Evolutionary conservation across 257 asterid genomes (phyloP), one percentile per base, ranked within the genome.

Genomic region (Fraxinus excelsior): DNA sequence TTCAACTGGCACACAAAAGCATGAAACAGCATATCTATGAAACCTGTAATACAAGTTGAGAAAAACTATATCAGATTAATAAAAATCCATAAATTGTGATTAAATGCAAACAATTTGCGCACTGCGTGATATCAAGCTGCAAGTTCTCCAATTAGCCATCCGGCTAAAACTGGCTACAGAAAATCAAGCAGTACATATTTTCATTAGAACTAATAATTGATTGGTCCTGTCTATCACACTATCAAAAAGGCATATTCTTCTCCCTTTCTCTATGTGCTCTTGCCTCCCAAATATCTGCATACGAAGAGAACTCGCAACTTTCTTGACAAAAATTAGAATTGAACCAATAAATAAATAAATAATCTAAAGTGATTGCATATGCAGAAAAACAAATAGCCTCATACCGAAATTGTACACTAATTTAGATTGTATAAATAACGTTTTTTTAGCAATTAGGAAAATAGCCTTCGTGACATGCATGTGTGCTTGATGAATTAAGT

Each of bases 1-100:
- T 77, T 72, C 81, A 71, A 11, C 82, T 74, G 74, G 72, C 82
- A 70, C 34, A 68, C 32, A 74, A 51, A 76, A 77, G 75, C 74
- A 44, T 58, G 74, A 78, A 73, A 74, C 51, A 32, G 21, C 77
- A 21, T 34, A 46, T 34, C 49, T 2, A 37, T 42, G 64, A 40
- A 67, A 67, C 85, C 86, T 84, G 74, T 44, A 60, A 58, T 73
- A 7, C 70, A 65, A 70, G 71, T 9, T 21, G 23, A 46, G 46
- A 58, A 40, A 76, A 42, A 5, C 40, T n/a, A 79, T 5, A 69
- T 81, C 72, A 79, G 70, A 67, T 19, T 37, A 51, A 62, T 1
- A 3, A 72, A n/a, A 44, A 77, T 42, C 2, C 18, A 62, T 12
- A 16, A 38, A 28, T 66, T 66, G 38, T n/a, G 60, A 62, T 62